Base-by-base conservation (phyloP, 306 rosid genomes). In the Mimosa bimucronata region DNA sequence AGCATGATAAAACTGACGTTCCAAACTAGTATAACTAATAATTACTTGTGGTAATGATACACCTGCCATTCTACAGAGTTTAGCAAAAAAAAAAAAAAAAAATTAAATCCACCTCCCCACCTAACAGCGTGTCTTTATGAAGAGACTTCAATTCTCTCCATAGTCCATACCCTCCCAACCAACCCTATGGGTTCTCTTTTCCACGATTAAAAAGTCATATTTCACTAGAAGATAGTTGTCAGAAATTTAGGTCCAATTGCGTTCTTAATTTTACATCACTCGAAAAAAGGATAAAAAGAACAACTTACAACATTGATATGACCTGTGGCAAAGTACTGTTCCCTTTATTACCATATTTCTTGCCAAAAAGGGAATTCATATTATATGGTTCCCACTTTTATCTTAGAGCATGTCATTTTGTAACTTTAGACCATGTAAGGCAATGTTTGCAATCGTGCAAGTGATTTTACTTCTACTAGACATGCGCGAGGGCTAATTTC, bases 401-500 rank as follows among this genome's bases (percentile, higher is more conserved):
- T 67, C 16, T 70, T 14, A 13, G 75, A 5, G 28, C 40, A 71
- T 13, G 23, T 6, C 38, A 45, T 13, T 21, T 11, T 41, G 28
- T 23, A 44, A 44, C 6, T 42, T 46, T 2, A 48, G 5, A 48
- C 25, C 46, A 28, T 69, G 38, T 29, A 53, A 29, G 30, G 26
- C 64, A 31, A 50, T 50, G 66, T 40, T 78, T 42, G 38, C 34
- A 76, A 77, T 73, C 18, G 40, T 44, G 64, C 53, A 44, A 68
- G 48, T 45, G 41, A 42, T 16, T 75, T 84, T 26, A 55, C 73
- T 77, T 60, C 28, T 18, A 52, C 73, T 15, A 62, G 46, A 80
- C 53, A 69, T 58, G 38, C 19, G 55, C 25, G 21, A 28, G 45
- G 46, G 46, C 21, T 52, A 75, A 37, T 41, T n/a, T 42, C 71